These are phyloP conservation scores for Populus davidiana DNA, from an alignment of 345 rosid species.

Conservation along the genomic window DNA sequence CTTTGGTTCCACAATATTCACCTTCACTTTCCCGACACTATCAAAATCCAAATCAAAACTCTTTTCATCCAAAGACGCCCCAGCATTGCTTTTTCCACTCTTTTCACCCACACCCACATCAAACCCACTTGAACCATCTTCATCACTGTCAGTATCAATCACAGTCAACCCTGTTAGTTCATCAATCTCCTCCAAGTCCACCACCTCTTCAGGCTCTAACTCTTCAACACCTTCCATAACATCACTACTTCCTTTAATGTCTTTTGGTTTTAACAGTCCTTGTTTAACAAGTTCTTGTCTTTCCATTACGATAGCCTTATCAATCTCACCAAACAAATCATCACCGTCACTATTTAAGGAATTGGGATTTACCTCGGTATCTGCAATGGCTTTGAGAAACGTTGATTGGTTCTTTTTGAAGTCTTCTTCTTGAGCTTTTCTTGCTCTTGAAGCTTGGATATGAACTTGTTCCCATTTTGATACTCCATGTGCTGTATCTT, in stretches of 20 bases:
- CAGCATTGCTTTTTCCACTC: conserved; percentile 21
- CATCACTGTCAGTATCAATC: conserved; percentile 32
- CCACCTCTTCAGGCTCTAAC: conserved; percentile 70
- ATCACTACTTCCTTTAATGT: conserved; percentile 30
- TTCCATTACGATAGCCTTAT: conserved; percentile 75
- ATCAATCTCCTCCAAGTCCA: conserved; percentile 80
- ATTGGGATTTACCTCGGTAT: conserved; percentile 41
- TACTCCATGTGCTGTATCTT: conserved; percentile 74
- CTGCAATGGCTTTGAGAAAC: conserved; percentile 76
- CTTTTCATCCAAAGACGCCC: conserved; percentile 35
- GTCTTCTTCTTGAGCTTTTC: conserved; percentile 72
- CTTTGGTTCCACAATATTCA: conserved; percentile 68
- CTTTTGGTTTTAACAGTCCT: conserved; percentile 53
- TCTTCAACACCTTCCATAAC: conserved; percentile 43
- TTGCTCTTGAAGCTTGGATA: conserved; percentile 63
- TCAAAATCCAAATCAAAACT: conserved; percentile 78
- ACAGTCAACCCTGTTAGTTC: conserved; percentile 52
- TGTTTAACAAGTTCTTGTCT: conserved; percentile 72
- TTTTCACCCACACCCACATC: conserved; percentile 32
- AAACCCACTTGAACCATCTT: conserved; percentile 20
- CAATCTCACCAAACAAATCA: conserved; percentile 80
- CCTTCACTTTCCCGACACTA: conserved; percentile 50
- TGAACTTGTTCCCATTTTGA: conserved; percentile 72
- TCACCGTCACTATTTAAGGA: conserved; percentile 30
- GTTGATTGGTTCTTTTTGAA: conserved; percentile 64